Evolutionary conservation across 75 land plant genomes (phyloP), one percentile per base, ranked within the genome.

Genomic region (Cryptomeria japonica): DNA sequence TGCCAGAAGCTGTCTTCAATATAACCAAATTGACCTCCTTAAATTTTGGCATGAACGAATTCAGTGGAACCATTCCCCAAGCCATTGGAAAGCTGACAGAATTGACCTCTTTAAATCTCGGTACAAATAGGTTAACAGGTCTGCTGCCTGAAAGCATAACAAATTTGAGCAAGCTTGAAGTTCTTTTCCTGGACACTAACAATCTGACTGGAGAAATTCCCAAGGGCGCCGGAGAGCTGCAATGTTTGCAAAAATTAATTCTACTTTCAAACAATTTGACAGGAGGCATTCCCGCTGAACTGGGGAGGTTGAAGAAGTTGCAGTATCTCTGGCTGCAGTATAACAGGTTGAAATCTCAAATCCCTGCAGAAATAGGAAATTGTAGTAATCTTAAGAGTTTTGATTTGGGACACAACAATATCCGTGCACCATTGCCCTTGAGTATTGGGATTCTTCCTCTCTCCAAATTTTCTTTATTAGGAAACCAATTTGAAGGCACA

Each of bases 161-260:
- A 9, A 55, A 31, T 58, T 13, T 95, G 90, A 64, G 68, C 39
- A 32, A 73, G 2, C 86, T 96, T 22, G 47, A 86, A 22, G 34
- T 31, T 16, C 56, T 96, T 39, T 87, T 56, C 85, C 78, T 96
- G 87, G 88, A 89, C 70, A 92, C 90, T n/a, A 96, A 96, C 64
- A 56, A 72, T 16, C 87, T 95, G 28, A 90, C 92, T 89, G 98
- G 98, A 37, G 89, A 94, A 6, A 91, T 96, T 36, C 98, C 96
- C 0, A 56, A 87, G n/a, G 84, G 90, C 32, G 88, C 97, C 22
- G 93, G 88, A 15, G 86, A 87, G 4, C 86, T 96, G 5, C 72
- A 79, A 61, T 90, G 88, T 72, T 89, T 94, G 28, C 31, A 72
- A 16, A 49, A 86, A 9, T 64, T 97, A 8, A 39, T 39, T 39